Evolutionary conservation across 2,329 filamentous ascomycete species (phyloP).

Genomic region (Neodidymelliopsis sp.): DNA sequence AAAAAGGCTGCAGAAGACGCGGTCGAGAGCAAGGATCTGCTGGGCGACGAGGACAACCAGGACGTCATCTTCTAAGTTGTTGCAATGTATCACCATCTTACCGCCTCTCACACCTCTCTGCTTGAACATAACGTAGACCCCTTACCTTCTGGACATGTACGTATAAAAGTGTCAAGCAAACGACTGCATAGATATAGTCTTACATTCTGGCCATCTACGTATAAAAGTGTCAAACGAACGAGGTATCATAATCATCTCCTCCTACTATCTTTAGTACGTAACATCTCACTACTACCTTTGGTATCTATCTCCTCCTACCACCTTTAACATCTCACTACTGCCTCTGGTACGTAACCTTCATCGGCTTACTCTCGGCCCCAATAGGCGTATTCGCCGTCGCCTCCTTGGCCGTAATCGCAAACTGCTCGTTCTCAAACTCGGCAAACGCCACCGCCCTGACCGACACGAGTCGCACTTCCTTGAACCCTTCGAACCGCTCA

Average conservation of each 20-base stretch:
- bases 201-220: conserved; percentile 1
- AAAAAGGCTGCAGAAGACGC: conserved; percentile 42
- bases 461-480: conserved; percentile 88
- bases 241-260: conserved; percentile 38
- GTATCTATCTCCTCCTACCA: not conserved
- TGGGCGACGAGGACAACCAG: conserved; percentile 78
- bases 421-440: conserved; percentile 90
- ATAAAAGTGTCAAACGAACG: not conserved
- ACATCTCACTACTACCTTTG: conserved; percentile 12
- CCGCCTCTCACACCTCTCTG: not conserved
- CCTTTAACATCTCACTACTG: conserved; percentile 65
- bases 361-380: conserved; percentile 74
- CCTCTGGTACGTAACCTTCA: conserved; percentile 96
- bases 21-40: conserved; percentile 66
- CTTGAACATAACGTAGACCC: not conserved
- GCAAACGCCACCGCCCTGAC: conserved; percentile 93
- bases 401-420: conserved; percentile 93
- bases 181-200: not conserved
- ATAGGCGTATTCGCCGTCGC: conserved; percentile 85
- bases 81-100: not conserved
- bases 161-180: not conserved
- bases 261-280: conserved; percentile 15
- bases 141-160: too few species aligned
- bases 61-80: conserved; percentile 79
- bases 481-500: conserved; percentile 89